phyloP scores from a whole-genome alignment of 306 rosid species.

The Hippophae rhamnoides region DNA sequence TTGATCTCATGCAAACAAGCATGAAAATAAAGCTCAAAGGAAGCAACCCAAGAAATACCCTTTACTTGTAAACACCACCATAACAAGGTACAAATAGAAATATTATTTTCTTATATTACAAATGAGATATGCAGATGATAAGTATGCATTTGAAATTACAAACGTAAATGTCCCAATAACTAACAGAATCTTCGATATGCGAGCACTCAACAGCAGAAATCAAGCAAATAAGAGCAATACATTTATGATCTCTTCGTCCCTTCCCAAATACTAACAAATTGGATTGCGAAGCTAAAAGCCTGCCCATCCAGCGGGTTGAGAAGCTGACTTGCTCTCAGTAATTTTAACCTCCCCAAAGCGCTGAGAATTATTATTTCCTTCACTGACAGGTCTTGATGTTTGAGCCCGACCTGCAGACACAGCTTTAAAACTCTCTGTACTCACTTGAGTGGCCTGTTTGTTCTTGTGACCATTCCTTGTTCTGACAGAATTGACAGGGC shows the following conservation, averaged over 20 bases:
- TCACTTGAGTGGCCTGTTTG: slow-evolving; percentile 35
- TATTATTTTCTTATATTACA: slow-evolving; percentile 13
- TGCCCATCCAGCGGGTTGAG: slow-evolving; percentile 98
- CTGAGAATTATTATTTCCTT: slow-evolving; percentile 41
- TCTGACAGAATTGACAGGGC: slow-evolving; percentile 55
- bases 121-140: slow-evolving; percentile 2
- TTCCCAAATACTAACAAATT: slow-evolving; percentile 20
- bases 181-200: slow-evolving; percentile 28
- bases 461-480: slow-evolving; percentile 47
- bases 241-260: slow-evolving; percentile 9
- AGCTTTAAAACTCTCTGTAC: slow-evolving; percentile 54
- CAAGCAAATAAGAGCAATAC: slow-evolving; percentile 16
- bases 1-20: not conserved
- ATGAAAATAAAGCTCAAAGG: not conserved
- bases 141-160: slow-evolving; percentile 17
- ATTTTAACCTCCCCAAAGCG: slow-evolving; percentile 34
- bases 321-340: slow-evolving; percentile 40
- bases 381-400: slow-evolving; percentile 33
- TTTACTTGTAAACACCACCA: not conserved
- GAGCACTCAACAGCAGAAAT: slow-evolving; percentile 34
- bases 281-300: slow-evolving; percentile 48
- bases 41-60: not conserved
- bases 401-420: slow-evolving; percentile 39
- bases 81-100: not conserved
- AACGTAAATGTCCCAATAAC: slow-evolving; percentile 21